Base-by-base conservation (phyloP, 257 asterid species). In the Handroanthus guayacan region DNA sequence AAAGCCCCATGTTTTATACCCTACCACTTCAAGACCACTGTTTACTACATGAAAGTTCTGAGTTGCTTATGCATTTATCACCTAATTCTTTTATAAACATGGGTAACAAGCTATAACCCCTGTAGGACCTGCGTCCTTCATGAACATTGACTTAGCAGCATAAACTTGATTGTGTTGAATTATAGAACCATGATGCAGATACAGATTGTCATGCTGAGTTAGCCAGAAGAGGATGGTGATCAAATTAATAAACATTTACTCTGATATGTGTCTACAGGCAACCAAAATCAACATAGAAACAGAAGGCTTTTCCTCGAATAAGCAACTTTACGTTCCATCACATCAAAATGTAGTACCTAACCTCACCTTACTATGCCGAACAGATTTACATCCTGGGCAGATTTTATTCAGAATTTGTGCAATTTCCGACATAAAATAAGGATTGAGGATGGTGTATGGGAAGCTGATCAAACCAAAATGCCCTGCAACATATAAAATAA, bases 391-490 rank as follows among this genome's bases (percentile, higher is more conserved):
- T 60, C 87, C 95, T 0, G 98, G 97, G 63, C 99, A 95, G 79
- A 95, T 89, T 77, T 83, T 90, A 83, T 91, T 95, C 67, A 95
- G 90, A 71, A 90, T 75, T 81, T 86, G 85, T 25, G 92, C 91
- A 71, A 93, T 81, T 79, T 95, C 99, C 10, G 91, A 74, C 86
- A 89, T 85, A 83, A 75, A 91, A 87, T 86, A 91, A 12, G 97
- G 97, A 84, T 91, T 86, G 70, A 95, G 75, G 74, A 91, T 87
- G 13, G 99, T 95, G 66, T 6, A 84, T 0, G 95, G 92, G 20
- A 95, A 84, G 31, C 89, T 82, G 81, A 95, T 87, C 75, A 91
- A 61, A 44, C 99, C 99, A 82, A 90, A 95, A 84, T 95, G 99
- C 56, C 99, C 99, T 95, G 97, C 80, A 88, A 85, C 78, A 75